phyloP scores from a whole-genome alignment of 2,329 filamentous ascomycete genomes.

The Hypoxylon sp. region DNA sequence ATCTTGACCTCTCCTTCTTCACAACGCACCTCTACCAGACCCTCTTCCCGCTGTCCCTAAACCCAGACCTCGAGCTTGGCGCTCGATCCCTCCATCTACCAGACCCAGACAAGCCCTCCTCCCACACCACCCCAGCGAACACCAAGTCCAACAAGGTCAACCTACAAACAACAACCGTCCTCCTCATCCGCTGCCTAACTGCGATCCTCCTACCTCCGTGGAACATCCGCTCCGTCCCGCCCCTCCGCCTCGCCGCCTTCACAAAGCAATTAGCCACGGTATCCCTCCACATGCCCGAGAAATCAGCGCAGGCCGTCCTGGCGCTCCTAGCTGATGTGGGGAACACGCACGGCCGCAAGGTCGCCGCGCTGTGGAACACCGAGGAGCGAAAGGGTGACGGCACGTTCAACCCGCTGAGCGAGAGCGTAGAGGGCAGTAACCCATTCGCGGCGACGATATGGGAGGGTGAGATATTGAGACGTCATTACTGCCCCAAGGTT shows the following conservation, averaged over 20 bases:
- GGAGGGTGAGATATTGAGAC: conserved; percentile 89
- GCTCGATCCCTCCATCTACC: conserved; percentile 78
- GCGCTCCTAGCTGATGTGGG: conserved; percentile 82
- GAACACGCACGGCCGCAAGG: conserved; percentile 84
- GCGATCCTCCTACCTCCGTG: conserved; percentile 82
- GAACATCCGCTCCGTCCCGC: conserved; percentile 80
- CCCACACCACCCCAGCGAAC: conserved; percentile 57
- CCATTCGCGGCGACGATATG: conserved; percentile 91
- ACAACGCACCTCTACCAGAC: conserved; percentile 92
- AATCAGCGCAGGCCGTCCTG: conserved; percentile 84
- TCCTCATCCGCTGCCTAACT: conserved; percentile 88
- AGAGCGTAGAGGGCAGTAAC: conserved; percentile 86
- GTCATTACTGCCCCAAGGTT: conserved; percentile 89
- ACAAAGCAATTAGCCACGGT: conserved; percentile 89
- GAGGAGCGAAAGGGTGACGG: conserved; percentile 95
- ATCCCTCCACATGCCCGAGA: conserved; percentile 89
- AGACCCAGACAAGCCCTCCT: conserved; percentile 69
- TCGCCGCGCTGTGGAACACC: conserved; percentile 90
- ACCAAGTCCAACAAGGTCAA: conserved; percentile 80
- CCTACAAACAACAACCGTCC: conserved; percentile 92
- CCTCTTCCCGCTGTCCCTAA: conserved; percentile 81
- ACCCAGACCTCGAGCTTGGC: conserved; percentile 88
- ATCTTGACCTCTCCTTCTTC: conserved; percentile 95
- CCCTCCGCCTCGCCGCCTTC: conserved; percentile 89
- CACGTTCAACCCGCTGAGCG: conserved; percentile 79